A percentile compares a stretch with the other conserved stretches of the same genome.
Conservation (phyloP, 768 basidiomycete species). For the Serendipita sp. region DNA sequence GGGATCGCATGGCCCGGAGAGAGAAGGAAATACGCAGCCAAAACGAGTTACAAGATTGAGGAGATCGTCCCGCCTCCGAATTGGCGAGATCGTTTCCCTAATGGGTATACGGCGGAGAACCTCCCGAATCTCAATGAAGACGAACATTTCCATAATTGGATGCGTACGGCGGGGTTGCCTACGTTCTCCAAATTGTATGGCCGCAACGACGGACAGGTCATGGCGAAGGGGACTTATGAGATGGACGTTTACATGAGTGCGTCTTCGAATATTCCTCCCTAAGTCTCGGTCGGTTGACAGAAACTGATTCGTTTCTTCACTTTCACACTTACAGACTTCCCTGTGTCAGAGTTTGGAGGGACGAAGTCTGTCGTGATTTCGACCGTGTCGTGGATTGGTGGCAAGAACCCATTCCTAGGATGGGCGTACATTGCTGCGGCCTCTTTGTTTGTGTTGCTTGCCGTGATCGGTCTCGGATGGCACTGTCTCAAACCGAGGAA, state of each 20-base stretch:
- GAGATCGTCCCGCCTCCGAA: constrained; percentile 86
- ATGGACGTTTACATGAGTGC: constrained; percentile 68
- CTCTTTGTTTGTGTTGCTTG: constrained; percentile 73
- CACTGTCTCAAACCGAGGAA: constrained; percentile 89
- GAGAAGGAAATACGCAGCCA: constrained; percentile 67
- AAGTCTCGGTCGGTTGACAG: background rate
- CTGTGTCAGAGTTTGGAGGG: constrained; percentile 77
- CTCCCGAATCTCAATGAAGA: constrained; percentile 59
- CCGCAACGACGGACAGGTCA: constrained; percentile 63
- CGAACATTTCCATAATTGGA: constrained; percentile 99
- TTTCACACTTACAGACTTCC: constrained; percentile 52
- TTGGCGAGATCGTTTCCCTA: constrained; percentile 60
- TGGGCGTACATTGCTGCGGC: constrained; percentile 95
- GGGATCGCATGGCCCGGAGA: constrained; percentile 97
- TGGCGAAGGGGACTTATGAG: constrained; percentile 60
- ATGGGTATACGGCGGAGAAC: constrained; percentile 48
- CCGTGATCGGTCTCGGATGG: constrained; percentile 73
- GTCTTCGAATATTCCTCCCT: constrained; percentile 19
- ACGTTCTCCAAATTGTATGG: constrained; percentile 94
- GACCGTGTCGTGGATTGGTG: constrained; percentile 97
- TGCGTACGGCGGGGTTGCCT: constrained; percentile 93
- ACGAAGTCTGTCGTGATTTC: constrained; percentile 96
- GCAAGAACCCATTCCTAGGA: constrained; percentile 95
- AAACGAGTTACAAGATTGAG: constrained; percentile 45
- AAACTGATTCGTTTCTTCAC: background rate